Percentiles rank a stretch among this genome's conserved stretches.
phyloP scores from a whole-genome alignment of 306 rosid genomes.

The Prinsepia uniflora region DNA sequence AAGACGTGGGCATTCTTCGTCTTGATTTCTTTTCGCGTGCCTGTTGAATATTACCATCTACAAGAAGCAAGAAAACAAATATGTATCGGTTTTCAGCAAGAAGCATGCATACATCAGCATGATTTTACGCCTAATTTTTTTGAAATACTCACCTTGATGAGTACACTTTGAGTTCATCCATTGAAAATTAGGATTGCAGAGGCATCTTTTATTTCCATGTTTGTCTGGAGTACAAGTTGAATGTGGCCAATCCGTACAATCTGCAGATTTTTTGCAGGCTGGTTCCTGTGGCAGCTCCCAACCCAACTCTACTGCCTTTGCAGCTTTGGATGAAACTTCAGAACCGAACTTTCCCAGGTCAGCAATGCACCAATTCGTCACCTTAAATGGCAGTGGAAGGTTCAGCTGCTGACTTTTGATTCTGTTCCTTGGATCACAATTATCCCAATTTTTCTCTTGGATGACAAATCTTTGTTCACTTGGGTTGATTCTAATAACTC shows the following conservation, averaged over 20 bases:
- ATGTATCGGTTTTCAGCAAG: not conserved
- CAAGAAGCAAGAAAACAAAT: not conserved
- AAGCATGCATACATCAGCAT: not conserved
- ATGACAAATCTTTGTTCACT: slow-evolving; percentile 12
- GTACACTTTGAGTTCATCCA: slow-evolving; percentile 52
- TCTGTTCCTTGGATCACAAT: slow-evolving; percentile 26
- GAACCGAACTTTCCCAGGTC: not conserved
- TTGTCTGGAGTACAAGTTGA: slow-evolving; percentile 44
- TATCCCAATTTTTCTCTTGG: not conserved
- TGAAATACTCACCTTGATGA: slow-evolving; percentile 30
- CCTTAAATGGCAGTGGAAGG: slow-evolving; percentile 39
- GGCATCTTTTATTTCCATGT: slow-evolving; percentile 43
- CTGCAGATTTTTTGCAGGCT: slow-evolving; percentile 30
- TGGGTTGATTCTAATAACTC: slow-evolving; percentile 10
- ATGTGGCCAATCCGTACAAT: slow-evolving; percentile 55
- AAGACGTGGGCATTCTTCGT: slow-evolving; percentile 14
- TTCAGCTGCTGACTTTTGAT: slow-evolving; percentile 27
- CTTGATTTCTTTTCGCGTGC: not conserved
- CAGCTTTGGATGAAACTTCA: too few species aligned
- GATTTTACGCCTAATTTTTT: not conserved
- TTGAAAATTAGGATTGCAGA: slow-evolving; percentile 29
- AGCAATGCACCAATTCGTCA: slow-evolving; percentile 33
- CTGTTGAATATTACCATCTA: not conserved
- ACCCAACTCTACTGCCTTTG: slow-evolving; percentile 34
- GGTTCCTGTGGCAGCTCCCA: slow-evolving; percentile 52